Conservation (phyloP, 306 rosid genomes). For the Pyrus pyrifolia region DNA sequence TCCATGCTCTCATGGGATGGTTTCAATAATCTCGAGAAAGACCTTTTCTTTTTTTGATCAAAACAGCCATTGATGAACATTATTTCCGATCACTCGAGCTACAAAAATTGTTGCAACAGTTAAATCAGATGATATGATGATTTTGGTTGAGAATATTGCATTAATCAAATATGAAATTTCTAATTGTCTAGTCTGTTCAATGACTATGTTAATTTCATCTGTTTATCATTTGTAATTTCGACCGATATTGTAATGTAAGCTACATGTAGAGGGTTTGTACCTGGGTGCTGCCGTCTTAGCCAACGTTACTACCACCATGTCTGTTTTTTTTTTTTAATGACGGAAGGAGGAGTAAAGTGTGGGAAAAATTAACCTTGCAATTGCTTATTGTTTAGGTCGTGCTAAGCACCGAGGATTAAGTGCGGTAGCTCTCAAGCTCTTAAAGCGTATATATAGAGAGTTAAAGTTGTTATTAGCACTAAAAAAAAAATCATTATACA, state of each 20-base stretch:
- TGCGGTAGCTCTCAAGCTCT: background rate
- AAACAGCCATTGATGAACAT: slow-evolving; percentile 10
- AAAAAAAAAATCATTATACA: too few species aligned
- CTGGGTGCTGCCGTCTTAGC: too few species aligned
- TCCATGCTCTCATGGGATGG: slow-evolving; percentile 56
- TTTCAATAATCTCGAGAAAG: slow-evolving; percentile 45
- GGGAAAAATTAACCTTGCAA: background rate
- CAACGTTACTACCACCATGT: too few species aligned
- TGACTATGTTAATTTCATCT: background rate
- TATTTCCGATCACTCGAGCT: slow-evolving; percentile 1
- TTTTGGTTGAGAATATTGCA: background rate
- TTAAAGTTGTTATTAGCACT: too few species aligned
- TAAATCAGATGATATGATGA: background rate
- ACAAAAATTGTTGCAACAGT: slow-evolving; percentile 6
- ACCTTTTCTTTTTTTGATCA: slow-evolving; percentile 30
- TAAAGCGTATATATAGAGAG: too few species aligned
- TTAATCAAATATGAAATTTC: background rate
- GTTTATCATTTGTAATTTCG: background rate
- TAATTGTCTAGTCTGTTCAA: too few species aligned
- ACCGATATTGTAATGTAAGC: too few species aligned
- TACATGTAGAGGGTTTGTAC: too few species aligned
- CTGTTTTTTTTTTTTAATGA: too few species aligned
- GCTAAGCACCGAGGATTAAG: slow-evolving; percentile 32
- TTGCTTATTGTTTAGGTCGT: slow-evolving; percentile 23
- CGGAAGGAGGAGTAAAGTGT: too few species aligned